Evolutionary conservation across 2,329 filamentous ascomycete species (phyloP).

Genomic region (Aspergillus fumigatus): DNA sequence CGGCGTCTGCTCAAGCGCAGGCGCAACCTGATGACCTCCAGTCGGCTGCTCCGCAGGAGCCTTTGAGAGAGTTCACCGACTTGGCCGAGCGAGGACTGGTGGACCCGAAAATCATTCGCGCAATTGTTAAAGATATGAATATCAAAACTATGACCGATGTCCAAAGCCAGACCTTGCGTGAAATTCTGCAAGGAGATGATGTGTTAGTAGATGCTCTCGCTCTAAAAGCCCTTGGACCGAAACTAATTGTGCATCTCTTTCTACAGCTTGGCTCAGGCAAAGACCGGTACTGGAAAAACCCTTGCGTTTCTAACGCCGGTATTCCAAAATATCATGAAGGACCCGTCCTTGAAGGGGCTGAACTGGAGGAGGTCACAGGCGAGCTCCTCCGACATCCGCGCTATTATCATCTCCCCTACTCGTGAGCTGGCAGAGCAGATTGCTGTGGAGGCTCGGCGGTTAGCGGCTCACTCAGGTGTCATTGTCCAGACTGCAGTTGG

Average conservation of each 20-base stretch:
- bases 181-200: constrained; percentile 74
- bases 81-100: constrained; percentile 45
- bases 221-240: constrained; percentile 8
- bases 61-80: constrained; percentile 37
- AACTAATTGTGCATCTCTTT: constrained; percentile 12
- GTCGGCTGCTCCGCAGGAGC: constrained; percentile 2
- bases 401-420: constrained; percentile 59
- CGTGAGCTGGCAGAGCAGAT: constrained; percentile 63
- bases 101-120: constrained; percentile 59
- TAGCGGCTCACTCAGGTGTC: constrained; percentile 63
- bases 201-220: constrained; percentile 56
- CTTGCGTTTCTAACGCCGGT: constrained; percentile 85
- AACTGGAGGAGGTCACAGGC: constrained; percentile 8
- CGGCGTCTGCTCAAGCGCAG: constrained; percentile 22
- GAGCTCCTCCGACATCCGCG: constrained; percentile 49
- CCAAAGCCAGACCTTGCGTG: constrained; percentile 75
- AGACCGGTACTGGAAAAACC: constrained; percentile 96
- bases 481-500: constrained; percentile 78
- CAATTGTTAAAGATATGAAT: constrained; percentile 67
- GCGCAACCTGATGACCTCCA: constrained; percentile 15
- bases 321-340: constrained; percentile 70
- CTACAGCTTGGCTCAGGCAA: constrained; percentile 79
- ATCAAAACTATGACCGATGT: constrained; percentile 90
- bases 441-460: constrained; percentile 65
- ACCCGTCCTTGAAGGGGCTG: constrained; percentile 53